Conservation (phyloP, 768 basidiomycete species). For the Chalciporus chontae region DNA sequence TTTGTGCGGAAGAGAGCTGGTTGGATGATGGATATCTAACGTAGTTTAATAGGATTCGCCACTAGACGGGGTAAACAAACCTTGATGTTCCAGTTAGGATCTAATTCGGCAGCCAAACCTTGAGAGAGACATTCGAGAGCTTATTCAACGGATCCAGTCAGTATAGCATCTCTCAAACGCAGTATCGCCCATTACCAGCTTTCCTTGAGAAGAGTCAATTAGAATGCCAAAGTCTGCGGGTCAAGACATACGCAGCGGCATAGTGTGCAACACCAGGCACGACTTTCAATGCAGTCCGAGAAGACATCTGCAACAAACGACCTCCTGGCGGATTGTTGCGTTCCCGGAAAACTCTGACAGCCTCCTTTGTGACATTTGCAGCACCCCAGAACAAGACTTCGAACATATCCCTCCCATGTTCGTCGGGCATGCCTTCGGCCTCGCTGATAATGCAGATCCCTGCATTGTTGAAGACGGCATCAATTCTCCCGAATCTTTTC, state of each 20-base stretch:
- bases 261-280: constrained; percentile 15
- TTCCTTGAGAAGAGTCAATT: constrained; percentile 16
- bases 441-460: constrained; percentile 30
- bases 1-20: constrained; percentile 23
- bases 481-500: constrained; percentile 39
- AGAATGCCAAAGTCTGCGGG: not conserved
- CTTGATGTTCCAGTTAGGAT: constrained; percentile 47
- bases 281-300: constrained; percentile 24
- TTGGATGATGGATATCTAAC: constrained; percentile 24
- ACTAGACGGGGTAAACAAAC: constrained; percentile 21
- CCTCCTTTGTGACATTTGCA: constrained; percentile 30
- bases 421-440: constrained; percentile 36
- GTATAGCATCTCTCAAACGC: not conserved
- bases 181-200: constrained; percentile 17
- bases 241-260: constrained; percentile 25
- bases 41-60: not conserved
- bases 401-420: constrained; percentile 33
- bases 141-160: constrained; percentile 11
- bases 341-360: constrained; percentile 36
- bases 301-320: constrained; percentile 36
- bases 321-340: constrained; percentile 39
- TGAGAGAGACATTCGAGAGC: constrained; percentile 40
- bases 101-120: constrained; percentile 37
- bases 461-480: constrained; percentile 47
- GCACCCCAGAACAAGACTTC: constrained; percentile 40